Evolutionary conservation across 345 rosid genomes (phyloP), one percentile per base, ranked within the genome.

Genomic region (Populus deltoides): DNA sequence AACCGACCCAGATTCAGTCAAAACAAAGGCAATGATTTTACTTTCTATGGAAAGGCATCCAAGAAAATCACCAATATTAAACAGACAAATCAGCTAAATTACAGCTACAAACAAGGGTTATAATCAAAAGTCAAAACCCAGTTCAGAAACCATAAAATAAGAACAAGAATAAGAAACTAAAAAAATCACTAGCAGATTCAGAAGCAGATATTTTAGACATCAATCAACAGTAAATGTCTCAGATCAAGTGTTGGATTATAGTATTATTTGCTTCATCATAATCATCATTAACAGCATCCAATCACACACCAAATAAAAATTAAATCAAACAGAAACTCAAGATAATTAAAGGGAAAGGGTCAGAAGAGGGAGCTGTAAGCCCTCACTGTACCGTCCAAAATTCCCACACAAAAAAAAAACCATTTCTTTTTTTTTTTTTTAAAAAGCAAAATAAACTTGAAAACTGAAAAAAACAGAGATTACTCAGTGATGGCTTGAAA

Each of bases 191-290:
- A 24, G 63, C 65, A 79, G 92, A 89, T 90, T 89, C 94, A 89
- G 92, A 86, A 84, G 86, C 82, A 18, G 73, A n/a, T 57, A 16
- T 2, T 39, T 22, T 68, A 36, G 69, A 73, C 87, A 80, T 85
- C 90, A 85, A 78, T 85, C 66, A 82, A 83, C 82, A 74, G 57
- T 39, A 29, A 75, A 51, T 35, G 78, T 75, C 83, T 89, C 92
- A 87, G 94, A 84, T 87, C 90, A 90, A 89, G 90, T 85, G 90
- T 90, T 87, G 92, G 91, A 90, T 90, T 81, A 84, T 78, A 43
- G 29, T 57, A 59, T 15, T 47, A 24, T 72, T 33, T 55, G 87
- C 90, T 81, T 89, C 89, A 87, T 87, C 90, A 80, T 59, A 8
- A 59, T 77, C 76, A 86, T 81, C 93, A 29, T 57, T 41, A 20